Evolutionary conservation across 495 filamentous ascomycete species (phyloP).

Genomic region (Aspergillus steynii): DNA sequence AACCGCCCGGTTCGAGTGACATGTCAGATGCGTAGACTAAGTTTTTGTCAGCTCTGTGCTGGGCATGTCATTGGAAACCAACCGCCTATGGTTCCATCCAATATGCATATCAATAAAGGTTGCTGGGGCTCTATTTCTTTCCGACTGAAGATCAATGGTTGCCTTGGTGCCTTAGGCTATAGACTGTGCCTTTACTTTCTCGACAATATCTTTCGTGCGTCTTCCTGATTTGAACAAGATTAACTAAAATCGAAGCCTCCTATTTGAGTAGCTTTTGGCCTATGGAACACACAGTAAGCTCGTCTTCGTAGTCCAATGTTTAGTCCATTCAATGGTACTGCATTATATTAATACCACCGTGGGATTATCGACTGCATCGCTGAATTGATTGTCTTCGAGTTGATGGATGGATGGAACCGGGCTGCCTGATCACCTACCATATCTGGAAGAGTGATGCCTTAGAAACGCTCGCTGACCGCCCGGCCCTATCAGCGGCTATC

Average conservation of each 20-base stretch:
- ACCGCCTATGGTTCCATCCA: not conserved
- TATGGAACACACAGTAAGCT: too few species aligned
- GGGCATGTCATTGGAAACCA: not conserved
- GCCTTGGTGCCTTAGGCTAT: not conserved
- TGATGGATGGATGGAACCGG: too few species aligned
- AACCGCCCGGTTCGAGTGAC: not conserved
- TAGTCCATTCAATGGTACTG: not conserved
- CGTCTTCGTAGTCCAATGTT: too few species aligned
- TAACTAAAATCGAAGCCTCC: too few species aligned
- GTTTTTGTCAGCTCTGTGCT: not conserved
- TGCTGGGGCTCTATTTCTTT: not conserved
- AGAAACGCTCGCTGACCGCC: slow-evolving; percentile 17
- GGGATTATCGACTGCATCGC: too few species aligned
- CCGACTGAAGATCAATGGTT: not conserved
- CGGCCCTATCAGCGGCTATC: slow-evolving; percentile 20
- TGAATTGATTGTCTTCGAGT: too few species aligned
- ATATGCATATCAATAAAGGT: not conserved
- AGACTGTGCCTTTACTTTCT: not conserved
- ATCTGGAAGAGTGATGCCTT: not conserved
- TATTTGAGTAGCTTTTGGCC: too few species aligned
- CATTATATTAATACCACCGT: not conserved
- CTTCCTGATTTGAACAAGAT: not conserved
- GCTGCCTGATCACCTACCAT: not conserved
- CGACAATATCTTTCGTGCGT: not conserved
- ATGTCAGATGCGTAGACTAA: not conserved